Conservation (phyloP, 2,329 filamentous ascomycete genomes). For the Ceratocystis ficicola region DNA sequence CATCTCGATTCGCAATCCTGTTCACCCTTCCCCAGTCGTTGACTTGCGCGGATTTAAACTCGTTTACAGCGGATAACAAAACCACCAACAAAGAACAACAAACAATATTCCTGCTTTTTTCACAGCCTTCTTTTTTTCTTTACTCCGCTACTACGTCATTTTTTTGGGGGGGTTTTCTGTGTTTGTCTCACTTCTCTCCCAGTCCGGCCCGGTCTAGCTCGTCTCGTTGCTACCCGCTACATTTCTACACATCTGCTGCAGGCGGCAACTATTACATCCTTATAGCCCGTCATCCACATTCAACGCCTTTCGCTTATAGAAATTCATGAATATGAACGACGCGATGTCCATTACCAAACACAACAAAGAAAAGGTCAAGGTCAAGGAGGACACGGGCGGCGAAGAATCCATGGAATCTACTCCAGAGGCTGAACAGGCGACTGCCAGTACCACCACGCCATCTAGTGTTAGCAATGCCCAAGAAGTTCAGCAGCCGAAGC, state of each 20-base stretch:
- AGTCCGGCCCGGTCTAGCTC: too few species aligned
- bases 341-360: slow-evolving; percentile 56
- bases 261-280: neutral
- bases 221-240: neutral
- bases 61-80: too few species aligned
- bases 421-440: slow-evolving; percentile 42
- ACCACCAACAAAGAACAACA: neutral
- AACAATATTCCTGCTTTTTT: too few species aligned
- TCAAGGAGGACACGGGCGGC: slow-evolving; percentile 44
- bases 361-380: slow-evolving; percentile 43
- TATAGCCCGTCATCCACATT: neutral
- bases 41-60: too few species aligned
- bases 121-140: too few species aligned
- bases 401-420: slow-evolving; percentile 51
- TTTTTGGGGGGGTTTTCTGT: neutral
- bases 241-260: neutral
- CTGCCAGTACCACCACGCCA: slow-evolving; percentile 25
- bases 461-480: slow-evolving; percentile 28
- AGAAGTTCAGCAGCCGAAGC: slow-evolving; percentile 62
- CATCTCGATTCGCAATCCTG: too few species aligned
- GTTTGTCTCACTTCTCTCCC: neutral
- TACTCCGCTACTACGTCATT: too few species aligned
- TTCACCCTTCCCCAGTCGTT: too few species aligned
- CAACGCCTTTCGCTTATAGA: neutral
- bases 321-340: slow-evolving; percentile 41